Evolutionary conservation across 2,329 filamentous ascomycete species (phyloP), one percentile per base, ranked within the genome.

Genomic region (Metarhizium guizhouense): DNA sequence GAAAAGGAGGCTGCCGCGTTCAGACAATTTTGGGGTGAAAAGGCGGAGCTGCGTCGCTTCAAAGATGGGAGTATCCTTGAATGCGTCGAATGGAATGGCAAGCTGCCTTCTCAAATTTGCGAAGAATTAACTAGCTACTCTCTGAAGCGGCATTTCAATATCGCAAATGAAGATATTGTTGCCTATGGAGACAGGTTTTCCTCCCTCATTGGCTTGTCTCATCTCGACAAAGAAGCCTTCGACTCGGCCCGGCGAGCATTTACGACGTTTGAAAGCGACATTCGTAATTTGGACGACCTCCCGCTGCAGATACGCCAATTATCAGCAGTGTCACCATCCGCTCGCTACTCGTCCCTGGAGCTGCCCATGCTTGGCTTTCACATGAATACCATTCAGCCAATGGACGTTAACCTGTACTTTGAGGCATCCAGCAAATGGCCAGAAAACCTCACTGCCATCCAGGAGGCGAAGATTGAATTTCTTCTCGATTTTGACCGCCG

Each of bases 391-490:
- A 63, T 76, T 54, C 67, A 70, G 30, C 86, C 89, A 0, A 86
- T 92, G 61, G 86, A 95, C 61, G 81, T 95, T 36, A 81, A 91
- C 47, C 78, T 99, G 51, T 92, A 93, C 66, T 97, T 99, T 63
- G 94, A 99, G 72, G 89, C 88, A 4, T 97, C 94, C 6, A 86
- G 85, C 49, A 87, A 90, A 62, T 99, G 94, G 94, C 94, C 94
- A 0, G 92, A 97, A 66, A 90, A 95, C 65, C 73, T 97, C 8
- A 83, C 83, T 3, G 92, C 93, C 5, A 96, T 97, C 55, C 94
- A 99, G 69, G 84, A 91, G 65, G 92, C 91, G 13, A 99, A 99
- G 71, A 82, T 95, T 43, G 94, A 95, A 3, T 95, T 99, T 67
- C 77, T 94, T 4, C 73, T 96, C 3, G 82, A 85, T 63, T 84